These are phyloP conservation scores for Yarrowia sp. DNA, from an alignment of 805 yeast genomes.

Conservation along the genomic window DNA sequence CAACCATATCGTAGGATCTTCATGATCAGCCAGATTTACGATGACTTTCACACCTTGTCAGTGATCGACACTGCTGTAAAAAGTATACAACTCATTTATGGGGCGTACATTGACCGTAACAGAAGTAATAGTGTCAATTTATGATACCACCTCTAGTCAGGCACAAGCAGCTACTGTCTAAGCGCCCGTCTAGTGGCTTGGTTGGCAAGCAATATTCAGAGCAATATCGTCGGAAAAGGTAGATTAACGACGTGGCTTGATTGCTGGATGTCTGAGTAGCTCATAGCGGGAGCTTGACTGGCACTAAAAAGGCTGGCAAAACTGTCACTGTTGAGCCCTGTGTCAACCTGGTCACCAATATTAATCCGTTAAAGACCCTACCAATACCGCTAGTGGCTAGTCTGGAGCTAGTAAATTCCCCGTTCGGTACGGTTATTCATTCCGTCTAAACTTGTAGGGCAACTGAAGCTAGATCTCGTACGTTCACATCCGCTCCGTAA, in stretches of 20 bases:
- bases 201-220: background rate
- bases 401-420: background rate
- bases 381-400: background rate
- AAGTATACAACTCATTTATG: too few relatives aligned
- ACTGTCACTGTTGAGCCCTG: too few relatives aligned
- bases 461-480: too few relatives aligned
- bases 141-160: slow-evolving; percentile 12
- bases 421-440: background rate
- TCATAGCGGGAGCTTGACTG: too few relatives aligned
- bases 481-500: background rate
- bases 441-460: background rate
- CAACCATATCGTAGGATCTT: background rate
- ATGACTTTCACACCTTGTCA: slow-evolving; percentile 6
- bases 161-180: background rate
- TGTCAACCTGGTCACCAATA: background rate
- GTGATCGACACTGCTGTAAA: background rate
- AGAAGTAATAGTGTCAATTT: background rate
- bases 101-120: slow-evolving; percentile 1
- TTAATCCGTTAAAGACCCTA: background rate
- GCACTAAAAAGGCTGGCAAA: too few relatives aligned
- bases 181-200: background rate
- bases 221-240: slow-evolving; percentile 2
- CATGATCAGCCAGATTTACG: slow-evolving; percentile 25
- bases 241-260: too few relatives aligned
- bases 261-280: too few relatives aligned